Conservation (phyloP, 1,284 basidiomycete species). For the Mrakiaceae sp. region DNA sequence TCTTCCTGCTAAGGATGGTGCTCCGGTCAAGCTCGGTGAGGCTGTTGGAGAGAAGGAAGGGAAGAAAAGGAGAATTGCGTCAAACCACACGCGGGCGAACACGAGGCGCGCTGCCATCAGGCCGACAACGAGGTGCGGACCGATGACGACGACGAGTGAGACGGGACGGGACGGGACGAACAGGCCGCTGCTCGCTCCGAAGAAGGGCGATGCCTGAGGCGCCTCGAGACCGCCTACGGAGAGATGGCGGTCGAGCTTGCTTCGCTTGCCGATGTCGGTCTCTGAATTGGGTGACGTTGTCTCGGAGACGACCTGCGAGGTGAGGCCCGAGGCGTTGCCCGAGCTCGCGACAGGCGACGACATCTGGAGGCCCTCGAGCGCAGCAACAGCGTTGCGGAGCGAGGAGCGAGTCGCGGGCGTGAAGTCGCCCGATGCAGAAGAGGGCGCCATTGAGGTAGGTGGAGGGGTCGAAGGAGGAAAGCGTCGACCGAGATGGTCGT, state of each 20-base stretch:
- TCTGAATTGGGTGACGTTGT: too few species aligned
- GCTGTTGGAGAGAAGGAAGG: background rate
- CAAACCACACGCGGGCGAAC: too few species aligned
- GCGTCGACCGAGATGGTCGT: too few species aligned
- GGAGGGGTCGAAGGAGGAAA: too few species aligned
- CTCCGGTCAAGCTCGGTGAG: conserved; percentile 17
- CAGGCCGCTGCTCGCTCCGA: background rate
- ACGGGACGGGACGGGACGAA: background rate
- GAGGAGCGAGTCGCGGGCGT: conserved; percentile 15
- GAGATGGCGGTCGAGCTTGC: too few species aligned
- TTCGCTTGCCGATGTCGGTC: too few species aligned
- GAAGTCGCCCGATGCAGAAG: background rate
- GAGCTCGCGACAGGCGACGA: background rate
- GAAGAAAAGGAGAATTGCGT: background rate
- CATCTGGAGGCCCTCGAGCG: background rate
- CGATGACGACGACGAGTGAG: background rate
- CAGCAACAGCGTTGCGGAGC: conserved; percentile 13
- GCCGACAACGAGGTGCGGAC: too few species aligned
- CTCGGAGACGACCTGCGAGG: too few species aligned
- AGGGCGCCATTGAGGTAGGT: too few species aligned
- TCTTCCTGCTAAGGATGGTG: conserved; percentile 18
- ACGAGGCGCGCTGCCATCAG: too few species aligned
- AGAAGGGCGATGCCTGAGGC: background rate
- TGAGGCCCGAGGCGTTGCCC: too few species aligned
- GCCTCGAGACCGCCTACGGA: too few species aligned